phyloP scores from a whole-genome alignment of 805 yeast genomes.

The Kodamaea jinghongensis region DNA sequence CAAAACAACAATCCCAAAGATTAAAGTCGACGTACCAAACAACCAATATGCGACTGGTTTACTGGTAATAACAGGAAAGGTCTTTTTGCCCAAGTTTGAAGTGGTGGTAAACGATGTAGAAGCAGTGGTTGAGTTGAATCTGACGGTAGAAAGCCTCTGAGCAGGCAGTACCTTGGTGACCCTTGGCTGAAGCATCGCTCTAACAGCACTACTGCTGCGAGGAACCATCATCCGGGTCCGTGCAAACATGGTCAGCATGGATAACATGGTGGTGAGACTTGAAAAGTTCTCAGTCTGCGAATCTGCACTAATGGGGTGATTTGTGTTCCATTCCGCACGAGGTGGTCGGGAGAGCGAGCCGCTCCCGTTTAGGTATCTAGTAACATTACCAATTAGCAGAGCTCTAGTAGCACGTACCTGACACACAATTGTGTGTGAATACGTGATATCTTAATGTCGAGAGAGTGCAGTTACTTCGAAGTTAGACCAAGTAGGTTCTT shows the following conservation, averaged over 20 bases:
- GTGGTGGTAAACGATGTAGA: neutral
- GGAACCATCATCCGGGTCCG: slow-evolving; percentile 1
- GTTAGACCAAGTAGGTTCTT: too few species aligned
- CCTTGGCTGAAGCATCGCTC: slow-evolving; percentile 1
- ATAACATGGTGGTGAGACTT: slow-evolving; percentile 3
- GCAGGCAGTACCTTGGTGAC: neutral
- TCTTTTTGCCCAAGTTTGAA: slow-evolving; percentile 1
- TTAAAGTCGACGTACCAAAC: slow-evolving; percentile 79
- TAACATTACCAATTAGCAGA: too few species aligned
- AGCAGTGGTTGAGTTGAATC: neutral
- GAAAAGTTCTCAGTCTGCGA: neutral
- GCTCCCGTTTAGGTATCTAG: too few species aligned
- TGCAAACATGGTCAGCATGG: neutral
- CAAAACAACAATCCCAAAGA: slow-evolving; percentile 91
- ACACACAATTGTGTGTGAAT: too few species aligned
- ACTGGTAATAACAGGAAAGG: slow-evolving; percentile 18
- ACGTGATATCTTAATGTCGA: too few species aligned
- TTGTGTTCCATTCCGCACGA: too few species aligned
- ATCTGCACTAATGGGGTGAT: too few species aligned
- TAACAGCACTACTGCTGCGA: slow-evolving; percentile 1
- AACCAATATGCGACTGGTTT: slow-evolving; percentile 79
- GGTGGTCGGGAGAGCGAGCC: too few species aligned
- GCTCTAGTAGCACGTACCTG: too few species aligned
- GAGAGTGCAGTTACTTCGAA: too few species aligned
- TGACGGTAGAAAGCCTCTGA: neutral